phyloP scores from a whole-genome alignment of 73 alveolate species.

The Blepharisma stoltei region DNA sequence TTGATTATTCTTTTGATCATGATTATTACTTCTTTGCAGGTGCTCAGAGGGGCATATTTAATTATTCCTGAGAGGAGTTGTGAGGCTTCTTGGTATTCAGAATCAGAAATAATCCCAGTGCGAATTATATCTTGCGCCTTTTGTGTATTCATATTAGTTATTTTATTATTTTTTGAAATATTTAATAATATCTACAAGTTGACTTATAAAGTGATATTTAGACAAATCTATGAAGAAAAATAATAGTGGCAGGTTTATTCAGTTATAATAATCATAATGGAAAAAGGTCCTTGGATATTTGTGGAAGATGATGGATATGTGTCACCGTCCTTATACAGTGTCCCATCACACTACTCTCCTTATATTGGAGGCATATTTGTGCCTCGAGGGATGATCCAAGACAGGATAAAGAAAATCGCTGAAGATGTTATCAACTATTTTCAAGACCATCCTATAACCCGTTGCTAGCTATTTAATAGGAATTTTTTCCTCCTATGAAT shows the following conservation, averaged over 20 bases:
- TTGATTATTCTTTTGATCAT: neutral
- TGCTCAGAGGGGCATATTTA: neutral
- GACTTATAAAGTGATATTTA: too few relatives aligned
- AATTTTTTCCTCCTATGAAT: too few relatives aligned
- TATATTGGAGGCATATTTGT: neutral
- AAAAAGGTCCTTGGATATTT: neutral
- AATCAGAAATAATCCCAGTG: neutral
- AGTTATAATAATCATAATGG: neutral
- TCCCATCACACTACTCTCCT: neutral
- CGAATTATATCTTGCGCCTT: neutral
- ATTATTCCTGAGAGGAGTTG: neutral
- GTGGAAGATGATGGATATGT: neutral
- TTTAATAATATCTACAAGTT: too few relatives aligned
- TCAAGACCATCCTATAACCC: neutral
- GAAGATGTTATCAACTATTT: neutral
- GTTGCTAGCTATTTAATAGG: too few relatives aligned
- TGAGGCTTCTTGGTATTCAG: neutral
- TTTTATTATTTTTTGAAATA: too few relatives aligned
- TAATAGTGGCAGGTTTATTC: too few relatives aligned
- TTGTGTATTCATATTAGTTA: too few relatives aligned
- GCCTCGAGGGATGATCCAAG: neutral
- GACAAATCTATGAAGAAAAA: too few relatives aligned
- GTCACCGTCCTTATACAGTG: neutral
- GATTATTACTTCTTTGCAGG: conserved; percentile 12
- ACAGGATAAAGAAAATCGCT: conserved; percentile 7